Evolutionary conservation across 805 yeast species (phyloP), one percentile per base, ranked within the genome.

Genomic region (Ogataea parapolymorpha): DNA sequence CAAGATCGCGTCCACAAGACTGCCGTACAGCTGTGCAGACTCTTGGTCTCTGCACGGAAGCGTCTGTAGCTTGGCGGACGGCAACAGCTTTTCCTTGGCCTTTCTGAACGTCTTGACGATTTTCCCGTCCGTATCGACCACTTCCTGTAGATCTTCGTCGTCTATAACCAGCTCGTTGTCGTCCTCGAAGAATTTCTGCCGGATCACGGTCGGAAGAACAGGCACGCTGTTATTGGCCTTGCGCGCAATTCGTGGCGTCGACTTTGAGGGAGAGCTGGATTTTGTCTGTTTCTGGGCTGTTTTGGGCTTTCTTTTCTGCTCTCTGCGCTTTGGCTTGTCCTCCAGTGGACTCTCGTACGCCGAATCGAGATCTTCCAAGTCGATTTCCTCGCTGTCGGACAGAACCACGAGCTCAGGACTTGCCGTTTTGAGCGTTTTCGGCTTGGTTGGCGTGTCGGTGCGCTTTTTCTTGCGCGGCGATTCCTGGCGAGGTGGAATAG

Each of bases 21-120:
- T 77, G 32, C 76, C 57, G 59, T 80, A 86, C 4, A 93, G 67
- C 41, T 80, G 75, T 8, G 80, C 75, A 56, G 83, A 89, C 59
- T 93, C 95, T 15, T 75, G 74, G 48, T 88, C 97, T 40, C 99
- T 73, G 42, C 97, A 89, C 0, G 96, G 96, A 26, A 91, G 66
- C 1, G 80, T 60, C 39, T 65, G 68, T 35, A 73, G 58, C 51
- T 67, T 70, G 2, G 67, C 60, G 16, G 60, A 56, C 2, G 70
- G 62, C 27, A 67, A 70, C 28, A 70, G 57, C 23, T 62, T 58
- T 35, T 65, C 59, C 26, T 68, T 70, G 1, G 77, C 72, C 31
- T 64, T 63, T 12, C 67, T 50, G 45, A 64, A 52, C 15, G 49
- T 43, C 22, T 45, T 46, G 7, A 56, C 42, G 2, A 61, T 58